These are phyloP conservation scores for Acorus gramineus DNA, from an alignment of 106 monocot genomes.

Conservation along the genomic window DNA sequence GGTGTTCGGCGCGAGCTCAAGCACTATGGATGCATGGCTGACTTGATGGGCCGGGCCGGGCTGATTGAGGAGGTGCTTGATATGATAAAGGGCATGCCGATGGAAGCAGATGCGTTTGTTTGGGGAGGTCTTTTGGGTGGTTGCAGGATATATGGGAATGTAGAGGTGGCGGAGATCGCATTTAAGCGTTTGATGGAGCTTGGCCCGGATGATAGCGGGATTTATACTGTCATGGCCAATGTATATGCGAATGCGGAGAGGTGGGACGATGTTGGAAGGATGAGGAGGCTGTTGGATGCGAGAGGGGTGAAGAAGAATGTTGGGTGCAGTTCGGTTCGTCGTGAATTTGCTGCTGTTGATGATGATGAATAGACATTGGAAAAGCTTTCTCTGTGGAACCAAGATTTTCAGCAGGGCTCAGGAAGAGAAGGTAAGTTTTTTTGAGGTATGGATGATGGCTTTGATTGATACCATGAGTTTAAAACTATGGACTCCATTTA, in stretches of 20 bases:
- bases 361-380: too few species aligned
- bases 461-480: too few species aligned
- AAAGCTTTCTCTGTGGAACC: too few species aligned
- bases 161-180: slow-evolving; percentile 39
- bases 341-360: background rate
- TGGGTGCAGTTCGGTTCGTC: slow-evolving; percentile 30
- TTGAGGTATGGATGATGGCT: too few species aligned
- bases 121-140: slow-evolving; percentile 60
- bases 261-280: slow-evolving; percentile 48
- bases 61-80: slow-evolving; percentile 44
- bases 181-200: slow-evolving; percentile 23
- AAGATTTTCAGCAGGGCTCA: too few species aligned
- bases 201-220: slow-evolving; percentile 33
- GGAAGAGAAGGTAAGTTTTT: too few species aligned
- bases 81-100: slow-evolving; percentile 50
- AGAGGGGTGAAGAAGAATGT: slow-evolving; percentile 27
- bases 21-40: slow-evolving; percentile 71
- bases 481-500: too few species aligned
- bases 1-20: slow-evolving; percentile 43
- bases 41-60: slow-evolving; percentile 45
- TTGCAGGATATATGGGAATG: slow-evolving; percentile 46
- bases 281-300: slow-evolving; percentile 33
- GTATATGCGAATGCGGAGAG: slow-evolving; percentile 33
- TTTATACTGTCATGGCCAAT: slow-evolving; percentile 41
- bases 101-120: slow-evolving; percentile 43